Conservation (phyloP, 306 rosid genomes). For the Cicer judaicum region DNA sequence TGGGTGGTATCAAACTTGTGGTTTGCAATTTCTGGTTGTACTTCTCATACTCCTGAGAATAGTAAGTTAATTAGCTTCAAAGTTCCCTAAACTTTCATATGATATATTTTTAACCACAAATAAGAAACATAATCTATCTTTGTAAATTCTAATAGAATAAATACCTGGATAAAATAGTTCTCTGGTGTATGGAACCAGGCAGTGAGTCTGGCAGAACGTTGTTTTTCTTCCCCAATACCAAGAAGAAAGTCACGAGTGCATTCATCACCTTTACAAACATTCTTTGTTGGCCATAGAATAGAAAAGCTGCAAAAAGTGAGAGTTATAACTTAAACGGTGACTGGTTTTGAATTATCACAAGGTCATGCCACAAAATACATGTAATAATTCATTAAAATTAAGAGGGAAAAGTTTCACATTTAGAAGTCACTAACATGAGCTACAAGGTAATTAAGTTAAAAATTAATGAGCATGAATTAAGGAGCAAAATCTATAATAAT, state of each 20-base stretch:
- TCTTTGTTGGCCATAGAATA: slow-evolving; percentile 77
- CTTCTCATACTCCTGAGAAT: slow-evolving; percentile 73
- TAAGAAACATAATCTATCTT: slow-evolving; percentile 37
- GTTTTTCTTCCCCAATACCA: slow-evolving; percentile 91
- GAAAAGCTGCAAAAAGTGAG: slow-evolving; percentile 68
- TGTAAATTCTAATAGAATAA: slow-evolving; percentile 40
- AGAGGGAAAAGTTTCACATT: not conserved
- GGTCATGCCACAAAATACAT: slow-evolving; percentile 29
- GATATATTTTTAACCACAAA: slow-evolving; percentile 29
- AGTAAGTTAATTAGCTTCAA: slow-evolving; percentile 44
- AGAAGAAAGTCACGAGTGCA: slow-evolving; percentile 90
- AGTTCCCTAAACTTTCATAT: slow-evolving; percentile 1
- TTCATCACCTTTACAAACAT: slow-evolving; percentile 70
- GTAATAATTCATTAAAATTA: not conserved
- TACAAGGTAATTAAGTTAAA: slow-evolving; percentile 18
- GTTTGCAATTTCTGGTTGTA: slow-evolving; percentile 56
- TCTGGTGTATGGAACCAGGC: slow-evolving; percentile 93
- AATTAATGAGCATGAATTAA: slow-evolving; percentile 13
- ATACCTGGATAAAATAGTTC: slow-evolving; percentile 79
- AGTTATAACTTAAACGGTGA: slow-evolving; percentile 13
- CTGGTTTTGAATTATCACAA: slow-evolving; percentile 15
- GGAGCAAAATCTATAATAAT: slow-evolving; percentile 6
- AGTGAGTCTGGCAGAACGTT: slow-evolving; percentile 89
- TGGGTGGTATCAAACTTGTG: slow-evolving; percentile 39
- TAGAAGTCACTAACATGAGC: slow-evolving; percentile 4